phyloP scores from a whole-genome alignment of 345 rosid genomes.

The Salix arbutifolia region DNA sequence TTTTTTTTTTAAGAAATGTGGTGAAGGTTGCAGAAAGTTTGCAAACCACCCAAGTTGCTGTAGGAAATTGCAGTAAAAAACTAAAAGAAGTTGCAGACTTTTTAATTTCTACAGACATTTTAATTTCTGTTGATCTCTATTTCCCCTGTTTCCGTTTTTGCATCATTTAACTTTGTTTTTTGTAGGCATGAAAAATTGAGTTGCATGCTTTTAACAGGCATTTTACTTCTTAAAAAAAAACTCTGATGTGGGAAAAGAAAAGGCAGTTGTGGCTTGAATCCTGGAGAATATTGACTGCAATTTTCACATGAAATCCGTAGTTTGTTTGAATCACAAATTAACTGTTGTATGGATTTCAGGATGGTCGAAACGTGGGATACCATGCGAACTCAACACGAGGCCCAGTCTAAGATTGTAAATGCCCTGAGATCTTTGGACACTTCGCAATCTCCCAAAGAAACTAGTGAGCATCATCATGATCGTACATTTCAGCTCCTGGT shows the following conservation, averaged over 20 bases:
- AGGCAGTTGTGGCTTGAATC: background rate
- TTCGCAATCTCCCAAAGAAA: slow-evolving; percentile 59
- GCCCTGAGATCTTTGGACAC: slow-evolving; percentile 40
- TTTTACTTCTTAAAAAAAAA: background rate
- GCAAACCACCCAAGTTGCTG: background rate
- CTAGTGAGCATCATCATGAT: slow-evolving; percentile 64
- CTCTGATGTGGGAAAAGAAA: background rate
- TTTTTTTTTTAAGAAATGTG: background rate
- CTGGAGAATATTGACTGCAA: background rate
- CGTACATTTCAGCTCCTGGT: slow-evolving; percentile 66
- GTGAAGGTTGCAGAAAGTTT: background rate
- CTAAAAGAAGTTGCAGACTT: background rate
- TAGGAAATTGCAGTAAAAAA: background rate
- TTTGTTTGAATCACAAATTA: background rate
- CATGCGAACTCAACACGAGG: slow-evolving; percentile 63
- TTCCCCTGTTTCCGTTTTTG: background rate
- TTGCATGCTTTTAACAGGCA: background rate
- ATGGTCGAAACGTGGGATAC: slow-evolving; percentile 86
- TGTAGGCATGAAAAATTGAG: background rate
- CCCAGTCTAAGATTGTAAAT: slow-evolving; percentile 43
- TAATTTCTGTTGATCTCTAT: background rate
- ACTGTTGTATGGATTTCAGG: slow-evolving; percentile 38
- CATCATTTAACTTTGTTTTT: background rate
- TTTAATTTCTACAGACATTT: background rate
- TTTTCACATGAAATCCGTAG: background rate